Conservation (phyloP, 129 eudicot genomes). For the Helichrysum umbraculigerum region DNA sequence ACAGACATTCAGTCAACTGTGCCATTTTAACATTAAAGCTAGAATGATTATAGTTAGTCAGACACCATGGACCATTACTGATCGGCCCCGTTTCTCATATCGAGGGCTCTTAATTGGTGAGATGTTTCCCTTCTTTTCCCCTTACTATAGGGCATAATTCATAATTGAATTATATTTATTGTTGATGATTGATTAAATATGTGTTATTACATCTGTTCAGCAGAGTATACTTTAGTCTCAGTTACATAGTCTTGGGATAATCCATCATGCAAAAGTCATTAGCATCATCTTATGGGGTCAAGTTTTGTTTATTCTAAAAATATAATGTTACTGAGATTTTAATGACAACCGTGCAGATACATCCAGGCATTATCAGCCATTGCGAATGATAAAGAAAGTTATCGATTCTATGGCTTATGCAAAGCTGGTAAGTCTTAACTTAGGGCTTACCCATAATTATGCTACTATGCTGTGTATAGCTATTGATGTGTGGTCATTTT, state of each 20-base stretch:
- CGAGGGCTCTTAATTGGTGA: slow-evolving; percentile 91
- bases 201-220: background rate
- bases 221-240: slow-evolving; percentile 1
- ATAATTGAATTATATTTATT: background rate
- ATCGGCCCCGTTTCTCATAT: slow-evolving; percentile 83
- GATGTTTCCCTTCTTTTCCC: slow-evolving; percentile 28
- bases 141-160: slow-evolving; percentile 1
- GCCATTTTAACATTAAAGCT: slow-evolving; percentile 59
- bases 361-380: slow-evolving; percentile 87
- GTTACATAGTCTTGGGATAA: background rate
- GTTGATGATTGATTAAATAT: background rate
- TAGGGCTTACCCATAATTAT: background rate
- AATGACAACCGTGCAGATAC: slow-evolving; percentile 64
- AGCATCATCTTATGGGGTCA: slow-evolving; percentile 1
- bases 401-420: slow-evolving; percentile 97
- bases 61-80: slow-evolving; percentile 71
- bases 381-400: slow-evolving; percentile 80
- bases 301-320: background rate
- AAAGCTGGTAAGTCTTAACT: slow-evolving; percentile 65
- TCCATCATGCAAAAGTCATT: slow-evolving; percentile 6
- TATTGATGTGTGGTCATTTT: background rate
- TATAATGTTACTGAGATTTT: slow-evolving; percentile 23
- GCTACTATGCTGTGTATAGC: background rate
- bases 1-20: slow-evolving; percentile 90
- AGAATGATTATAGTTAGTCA: slow-evolving; percentile 67